Percentiles rank a stretch among this genome's conserved stretches.
These are phyloP conservation scores for Aspergillus caelatus DNA, from an alignment of 2,329 filamentous ascomycete species.

Conservation along the genomic window DNA sequence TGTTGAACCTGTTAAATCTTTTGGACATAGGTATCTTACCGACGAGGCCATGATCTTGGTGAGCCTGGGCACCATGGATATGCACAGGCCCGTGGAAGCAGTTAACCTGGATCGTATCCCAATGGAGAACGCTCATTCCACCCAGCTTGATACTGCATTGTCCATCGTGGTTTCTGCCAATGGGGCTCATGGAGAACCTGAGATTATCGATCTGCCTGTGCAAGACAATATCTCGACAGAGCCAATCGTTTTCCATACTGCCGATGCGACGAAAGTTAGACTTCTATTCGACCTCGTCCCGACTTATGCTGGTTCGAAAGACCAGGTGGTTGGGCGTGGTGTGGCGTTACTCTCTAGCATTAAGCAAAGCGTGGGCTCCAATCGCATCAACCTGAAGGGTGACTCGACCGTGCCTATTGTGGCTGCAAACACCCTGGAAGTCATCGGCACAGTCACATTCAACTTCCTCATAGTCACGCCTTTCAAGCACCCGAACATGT, in stretches of 20 bases:
- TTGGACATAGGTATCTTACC: slow-evolving; percentile 91
- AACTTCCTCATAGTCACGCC: slow-evolving; percentile 95
- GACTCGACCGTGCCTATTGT: slow-evolving; percentile 92
- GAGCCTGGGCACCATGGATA: slow-evolving; percentile 92
- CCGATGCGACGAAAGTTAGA: slow-evolving; percentile 78
- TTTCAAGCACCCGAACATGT: slow-evolving; percentile 92
- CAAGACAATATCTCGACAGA: slow-evolving; percentile 94
- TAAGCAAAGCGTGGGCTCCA: slow-evolving; percentile 77
- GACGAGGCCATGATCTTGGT: slow-evolving; percentile 88
- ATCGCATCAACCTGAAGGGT: slow-evolving; percentile 88
- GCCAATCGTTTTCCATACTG: slow-evolving; percentile 84
- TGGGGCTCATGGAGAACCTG: slow-evolving; percentile 82
- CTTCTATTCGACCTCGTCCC: slow-evolving; percentile 93
- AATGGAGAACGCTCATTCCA: slow-evolving; percentile 82
- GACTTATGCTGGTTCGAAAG: slow-evolving; percentile 81
- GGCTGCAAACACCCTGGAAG: slow-evolving; percentile 76
- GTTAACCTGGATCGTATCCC: slow-evolving; percentile 89
- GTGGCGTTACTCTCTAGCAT: slow-evolving; percentile 87
- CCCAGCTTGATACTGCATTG: slow-evolving; percentile 89
- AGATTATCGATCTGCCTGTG: slow-evolving; percentile 87
- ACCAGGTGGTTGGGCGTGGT: slow-evolving; percentile 83
- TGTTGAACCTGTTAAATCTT: slow-evolving; percentile 85
- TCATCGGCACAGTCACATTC: slow-evolving; percentile 95
- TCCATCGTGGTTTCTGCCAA: slow-evolving; percentile 87
- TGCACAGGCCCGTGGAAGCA: slow-evolving; percentile 75